Percentiles rank a stretch among this genome's conserved stretches.
phyloP scores from a whole-genome alignment of 306 rosid genomes.

The Rosa lucieae region DNA sequence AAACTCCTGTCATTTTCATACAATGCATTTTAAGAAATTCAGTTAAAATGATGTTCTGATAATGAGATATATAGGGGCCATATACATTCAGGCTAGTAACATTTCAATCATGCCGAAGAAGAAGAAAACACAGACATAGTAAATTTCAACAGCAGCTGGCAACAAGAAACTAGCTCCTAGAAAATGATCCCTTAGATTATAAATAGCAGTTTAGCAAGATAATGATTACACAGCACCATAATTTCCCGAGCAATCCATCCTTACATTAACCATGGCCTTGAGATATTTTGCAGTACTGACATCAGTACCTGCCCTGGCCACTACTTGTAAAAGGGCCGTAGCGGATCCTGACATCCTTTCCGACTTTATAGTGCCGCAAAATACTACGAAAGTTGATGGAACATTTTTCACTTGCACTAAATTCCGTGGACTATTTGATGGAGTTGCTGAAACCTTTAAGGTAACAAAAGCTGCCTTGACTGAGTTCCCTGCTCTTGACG shows the following conservation, averaged over 20 bases:
- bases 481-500: conserved; percentile 20
- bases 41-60: not conserved
- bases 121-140: not conserved
- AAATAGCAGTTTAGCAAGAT: not conserved
- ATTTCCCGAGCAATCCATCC: not conserved
- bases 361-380: not conserved
- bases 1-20: no score
- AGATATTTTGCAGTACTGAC: not conserved
- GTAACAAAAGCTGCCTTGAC: conserved; percentile 14
- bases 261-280: not conserved
- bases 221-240: not conserved
- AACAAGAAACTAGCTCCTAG: not conserved
- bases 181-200: not conserved
- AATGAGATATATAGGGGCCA: not conserved
- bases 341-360: conserved; percentile 13
- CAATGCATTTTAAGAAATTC: not conserved
- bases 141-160: not conserved
- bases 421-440: conserved; percentile 4
- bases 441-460: conserved; percentile 9
- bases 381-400: conserved; percentile 6
- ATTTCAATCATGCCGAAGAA: not conserved
- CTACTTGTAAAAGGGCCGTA: not conserved
- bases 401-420: conserved; percentile 14
- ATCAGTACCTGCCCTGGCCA: not conserved
- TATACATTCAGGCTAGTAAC: not conserved